phyloP scores from a whole-genome alignment of 805 yeast genomes.

The Ogataea methanolica region DNA sequence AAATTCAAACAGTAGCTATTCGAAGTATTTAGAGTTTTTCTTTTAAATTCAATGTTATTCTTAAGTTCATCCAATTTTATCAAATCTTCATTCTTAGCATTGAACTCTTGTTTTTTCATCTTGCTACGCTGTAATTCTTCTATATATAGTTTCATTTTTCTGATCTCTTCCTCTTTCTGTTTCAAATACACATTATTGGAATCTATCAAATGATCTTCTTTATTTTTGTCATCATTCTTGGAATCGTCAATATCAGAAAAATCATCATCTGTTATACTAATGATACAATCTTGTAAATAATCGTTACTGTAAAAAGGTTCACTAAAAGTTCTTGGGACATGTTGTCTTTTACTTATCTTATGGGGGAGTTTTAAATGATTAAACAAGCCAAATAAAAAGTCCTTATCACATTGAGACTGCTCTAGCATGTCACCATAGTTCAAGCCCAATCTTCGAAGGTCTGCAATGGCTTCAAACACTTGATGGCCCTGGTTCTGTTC shows the following conservation, averaged over 20 bases:
- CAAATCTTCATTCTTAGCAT: neutral
- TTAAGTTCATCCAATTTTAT: neutral
- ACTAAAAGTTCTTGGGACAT: neutral
- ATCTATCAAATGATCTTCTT: slow-evolving; percentile 1
- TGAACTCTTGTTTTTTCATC: neutral
- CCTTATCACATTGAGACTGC: slow-evolving; percentile 14
- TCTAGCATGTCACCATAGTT: slow-evolving; percentile 13
- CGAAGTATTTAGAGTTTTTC: slow-evolving; percentile 2
- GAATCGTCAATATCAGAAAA: slow-evolving; percentile 28
- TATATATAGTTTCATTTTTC: slow-evolving; percentile 16
- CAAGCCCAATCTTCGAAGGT: slow-evolving; percentile 19
- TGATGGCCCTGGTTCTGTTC: slow-evolving; percentile 10
- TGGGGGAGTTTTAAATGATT: slow-evolving; percentile 6
- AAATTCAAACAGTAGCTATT: slow-evolving; percentile 8
- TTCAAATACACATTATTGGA: slow-evolving; percentile 1
- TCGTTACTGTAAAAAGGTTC: slow-evolving; percentile 13
- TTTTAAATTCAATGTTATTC: slow-evolving; percentile 5
- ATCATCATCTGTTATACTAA: slow-evolving; percentile 36
- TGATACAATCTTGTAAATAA: slow-evolving; percentile 15
- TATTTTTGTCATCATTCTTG: neutral
- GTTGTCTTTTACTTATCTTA: neutral
- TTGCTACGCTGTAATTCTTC: slow-evolving; percentile 10
- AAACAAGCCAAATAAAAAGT: slow-evolving; percentile 11
- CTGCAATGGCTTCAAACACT: slow-evolving; percentile 21
- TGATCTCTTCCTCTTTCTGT: slow-evolving; percentile 15